Conservation (phyloP, 2,329 filamentous ascomycete genomes). For the Chalaropsis ovoidea region DNA sequence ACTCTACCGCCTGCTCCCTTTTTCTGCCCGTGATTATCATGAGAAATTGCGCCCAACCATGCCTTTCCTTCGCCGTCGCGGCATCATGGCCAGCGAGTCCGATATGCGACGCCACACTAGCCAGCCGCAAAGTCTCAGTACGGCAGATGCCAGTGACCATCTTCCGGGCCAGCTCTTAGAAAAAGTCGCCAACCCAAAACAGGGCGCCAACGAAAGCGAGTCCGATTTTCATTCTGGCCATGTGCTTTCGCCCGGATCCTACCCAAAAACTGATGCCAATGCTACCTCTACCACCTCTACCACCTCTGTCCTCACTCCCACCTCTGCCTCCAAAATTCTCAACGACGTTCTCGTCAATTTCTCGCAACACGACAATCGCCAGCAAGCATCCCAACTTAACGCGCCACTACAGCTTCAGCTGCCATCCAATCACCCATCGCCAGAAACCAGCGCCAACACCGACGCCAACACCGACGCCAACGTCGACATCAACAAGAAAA, state of each 20-base stretch:
- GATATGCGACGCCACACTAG: slow-evolving; percentile 47
- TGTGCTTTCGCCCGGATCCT: background rate
- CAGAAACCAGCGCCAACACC: background rate
- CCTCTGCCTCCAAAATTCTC: background rate
- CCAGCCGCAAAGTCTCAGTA: slow-evolving; percentile 29
- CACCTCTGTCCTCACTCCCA: background rate
- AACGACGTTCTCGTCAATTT: background rate
- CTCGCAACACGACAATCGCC: background rate
- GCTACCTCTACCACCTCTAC: background rate
- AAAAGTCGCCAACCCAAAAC: slow-evolving; percentile 21
- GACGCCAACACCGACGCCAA: background rate
- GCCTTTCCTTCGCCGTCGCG: slow-evolving; percentile 53
- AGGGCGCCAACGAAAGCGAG: slow-evolving; percentile 13
- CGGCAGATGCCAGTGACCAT: slow-evolving; percentile 26
- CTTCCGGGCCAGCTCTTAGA: slow-evolving; percentile 13
- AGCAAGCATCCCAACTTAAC: background rate
- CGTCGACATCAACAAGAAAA: background rate
- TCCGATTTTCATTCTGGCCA: slow-evolving; percentile 1
- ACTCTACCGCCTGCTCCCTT: background rate
- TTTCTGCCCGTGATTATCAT: slow-evolving; percentile 28
- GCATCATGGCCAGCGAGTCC: slow-evolving; percentile 49
- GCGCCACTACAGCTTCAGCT: background rate
- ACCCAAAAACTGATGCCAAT: slow-evolving; percentile 8
- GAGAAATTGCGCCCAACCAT: slow-evolving; percentile 40
- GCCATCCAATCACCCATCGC: background rate